These are phyloP conservation scores for Mortierella sp. DNA, from an alignment of 371 early-diverging fungal species.

Conservation along the genomic window DNA sequence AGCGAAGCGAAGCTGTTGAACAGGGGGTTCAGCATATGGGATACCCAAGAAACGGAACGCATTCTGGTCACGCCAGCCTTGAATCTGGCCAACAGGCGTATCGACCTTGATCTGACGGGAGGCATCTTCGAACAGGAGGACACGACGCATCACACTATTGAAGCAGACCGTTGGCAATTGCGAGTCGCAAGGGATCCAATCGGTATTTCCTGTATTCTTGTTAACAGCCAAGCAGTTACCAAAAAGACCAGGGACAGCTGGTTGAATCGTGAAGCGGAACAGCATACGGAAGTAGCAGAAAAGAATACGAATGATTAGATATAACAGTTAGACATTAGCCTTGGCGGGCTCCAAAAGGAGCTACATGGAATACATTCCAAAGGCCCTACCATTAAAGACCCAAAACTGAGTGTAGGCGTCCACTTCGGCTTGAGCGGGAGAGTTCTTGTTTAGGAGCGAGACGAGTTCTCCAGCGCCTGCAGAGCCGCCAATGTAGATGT, in stretches of 20 bases:
- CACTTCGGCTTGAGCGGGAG: constrained; percentile 29
- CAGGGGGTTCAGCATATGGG: constrained; percentile 16
- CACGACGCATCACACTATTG: constrained; percentile 35
- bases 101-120: constrained; percentile 27
- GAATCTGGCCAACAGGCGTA: constrained; percentile 23
- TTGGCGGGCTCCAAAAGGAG: too few species aligned
- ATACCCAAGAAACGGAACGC: constrained; percentile 9
- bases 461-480: constrained; percentile 24
- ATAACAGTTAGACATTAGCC: too few species aligned
- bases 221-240: constrained; percentile 42
- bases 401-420: constrained; percentile 33
- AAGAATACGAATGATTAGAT: too few species aligned
- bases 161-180: constrained; percentile 39
- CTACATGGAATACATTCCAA: too few species aligned
- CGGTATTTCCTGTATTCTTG: constrained; percentile 37
- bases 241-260: constrained; percentile 30
- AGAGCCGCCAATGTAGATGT: constrained; percentile 36
- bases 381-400: constrained; percentile 34
- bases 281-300: too few species aligned
- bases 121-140: constrained; percentile 23
- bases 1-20: constrained; percentile 9
- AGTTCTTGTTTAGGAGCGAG: constrained; percentile 28
- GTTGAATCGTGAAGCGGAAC: too few species aligned
- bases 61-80: background rate
- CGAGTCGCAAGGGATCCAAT: constrained; percentile 43